These are phyloP conservation scores for Candida caryicola DNA, from an alignment of 805 yeast genomes.

Conservation along the genomic window DNA sequence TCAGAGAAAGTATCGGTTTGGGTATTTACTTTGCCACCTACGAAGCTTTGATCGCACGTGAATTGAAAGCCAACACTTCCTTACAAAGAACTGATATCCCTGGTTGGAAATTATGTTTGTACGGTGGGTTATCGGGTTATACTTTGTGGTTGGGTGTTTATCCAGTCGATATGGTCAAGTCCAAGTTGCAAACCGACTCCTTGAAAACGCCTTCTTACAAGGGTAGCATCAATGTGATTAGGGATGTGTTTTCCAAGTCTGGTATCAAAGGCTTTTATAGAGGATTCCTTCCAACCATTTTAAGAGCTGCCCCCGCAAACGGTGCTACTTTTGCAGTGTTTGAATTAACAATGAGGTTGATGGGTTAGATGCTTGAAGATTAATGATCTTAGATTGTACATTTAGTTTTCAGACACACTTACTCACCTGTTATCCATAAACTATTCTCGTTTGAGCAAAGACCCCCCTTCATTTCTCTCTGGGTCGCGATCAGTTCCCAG, in stretches of 20 bases:
- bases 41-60: conserved; percentile 78
- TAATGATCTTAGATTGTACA: background rate
- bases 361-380: conserved; percentile 23
- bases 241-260: conserved; percentile 47
- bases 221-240: conserved; percentile 58
- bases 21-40: conserved; percentile 89
- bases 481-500: conserved; percentile 10
- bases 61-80: conserved; percentile 43
- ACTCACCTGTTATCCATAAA: background rate
- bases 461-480: background rate
- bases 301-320: conserved; percentile 97
- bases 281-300: conserved; percentile 88
- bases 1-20: conserved; percentile 96
- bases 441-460: conserved; percentile 4
- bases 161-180: conserved; percentile 90
- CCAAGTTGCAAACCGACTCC: conserved; percentile 72
- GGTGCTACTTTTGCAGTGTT: conserved; percentile 96
- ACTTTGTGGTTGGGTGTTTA: conserved; percentile 82
- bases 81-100: conserved; percentile 71
- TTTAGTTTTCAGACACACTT: background rate
- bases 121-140: conserved; percentile 90
- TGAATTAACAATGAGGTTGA: conserved; percentile 78
- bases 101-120: conserved; percentile 80
- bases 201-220: conserved; percentile 58
- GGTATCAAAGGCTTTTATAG: conserved; percentile 81